A percentile compares a stretch with the other conserved stretches of the same genome.
Conservation (phyloP, 129 eudicot genomes). For the Flaveria brownii region DNA sequence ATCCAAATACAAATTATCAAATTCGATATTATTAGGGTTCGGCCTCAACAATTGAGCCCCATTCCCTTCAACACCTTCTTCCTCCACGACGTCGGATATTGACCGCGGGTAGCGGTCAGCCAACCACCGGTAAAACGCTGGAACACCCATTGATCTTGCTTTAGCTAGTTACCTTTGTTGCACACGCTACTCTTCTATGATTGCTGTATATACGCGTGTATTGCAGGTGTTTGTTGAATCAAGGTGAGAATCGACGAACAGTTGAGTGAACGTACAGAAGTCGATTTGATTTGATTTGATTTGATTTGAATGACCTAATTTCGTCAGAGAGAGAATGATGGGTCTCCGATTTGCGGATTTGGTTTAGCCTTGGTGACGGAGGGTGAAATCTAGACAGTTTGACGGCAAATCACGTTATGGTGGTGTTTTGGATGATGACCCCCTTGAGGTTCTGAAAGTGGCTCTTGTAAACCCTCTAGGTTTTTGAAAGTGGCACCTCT, state of each 20-base stretch:
- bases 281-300: conserved; percentile 13
- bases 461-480: background rate
- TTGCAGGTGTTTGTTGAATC: background rate
- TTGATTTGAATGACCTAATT: conserved; percentile 19
- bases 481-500: conserved; percentile 6
- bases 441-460: background rate
- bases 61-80: conserved; percentile 47
- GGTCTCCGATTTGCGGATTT: conserved; percentile 24
- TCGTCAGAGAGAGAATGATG: conserved; percentile 8
- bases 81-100: conserved; percentile 76
- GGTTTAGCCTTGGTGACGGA: conserved; percentile 25
- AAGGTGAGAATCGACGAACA: background rate
- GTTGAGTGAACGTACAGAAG: conserved; percentile 13
- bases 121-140: conserved; percentile 94
- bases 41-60: conserved; percentile 66
- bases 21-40: conserved; percentile 84
- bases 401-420: conserved; percentile 29
- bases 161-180: background rate
- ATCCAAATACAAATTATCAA: conserved; percentile 84
- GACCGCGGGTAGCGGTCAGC: conserved; percentile 90
- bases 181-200: background rate
- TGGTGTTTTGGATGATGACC: background rate
- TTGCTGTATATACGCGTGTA: background rate
- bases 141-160: conserved; percentile 74
- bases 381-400: conserved; percentile 26